Conservation (phyloP, 2,329 filamentous ascomycete species). For the Colletotrichum sp. region DNA sequence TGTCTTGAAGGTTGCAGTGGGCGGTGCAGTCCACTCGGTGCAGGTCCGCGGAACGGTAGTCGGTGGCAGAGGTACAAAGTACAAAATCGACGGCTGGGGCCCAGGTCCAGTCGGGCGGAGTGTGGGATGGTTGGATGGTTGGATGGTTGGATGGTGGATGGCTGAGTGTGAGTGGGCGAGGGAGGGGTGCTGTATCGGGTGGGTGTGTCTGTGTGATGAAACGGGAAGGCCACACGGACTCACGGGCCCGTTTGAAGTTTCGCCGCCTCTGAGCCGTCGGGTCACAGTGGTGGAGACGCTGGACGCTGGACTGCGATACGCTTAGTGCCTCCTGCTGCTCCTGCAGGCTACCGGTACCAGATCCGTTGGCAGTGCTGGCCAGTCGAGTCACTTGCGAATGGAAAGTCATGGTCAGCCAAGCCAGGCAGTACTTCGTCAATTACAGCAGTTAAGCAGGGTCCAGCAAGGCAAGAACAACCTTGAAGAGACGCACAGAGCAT, state of each 20-base stretch:
- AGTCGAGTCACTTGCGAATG: not conserved
- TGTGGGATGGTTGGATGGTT: constrained; percentile 8
- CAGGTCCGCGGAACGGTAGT: not conserved
- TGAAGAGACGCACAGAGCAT: constrained; percentile 3
- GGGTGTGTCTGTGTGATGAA: constrained; percentile 20
- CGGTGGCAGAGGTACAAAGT: not conserved
- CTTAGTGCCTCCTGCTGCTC: not conserved
- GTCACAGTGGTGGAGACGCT: not conserved
- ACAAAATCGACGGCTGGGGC: not conserved
- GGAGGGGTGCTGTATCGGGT: not conserved
- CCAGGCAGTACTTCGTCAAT: not conserved
- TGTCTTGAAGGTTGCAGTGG: not conserved
- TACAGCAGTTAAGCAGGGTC: not conserved
- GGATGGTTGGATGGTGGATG: constrained; percentile 16
- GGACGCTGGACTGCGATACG: not conserved
- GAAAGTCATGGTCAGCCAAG: not conserved
- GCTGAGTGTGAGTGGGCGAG: not conserved
- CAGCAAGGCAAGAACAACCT: not conserved
- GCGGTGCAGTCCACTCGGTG: not conserved
- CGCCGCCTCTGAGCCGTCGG: constrained; percentile 7
- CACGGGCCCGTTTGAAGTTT: constrained; percentile 20
- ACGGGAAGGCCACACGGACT: constrained; percentile 22
- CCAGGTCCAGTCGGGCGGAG: constrained; percentile 7
- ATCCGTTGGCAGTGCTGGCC: not conserved
- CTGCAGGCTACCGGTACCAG: not conserved